Conservation (phyloP, 164 flowering plant genomes). For the Dillenia turbinata region DNA sequence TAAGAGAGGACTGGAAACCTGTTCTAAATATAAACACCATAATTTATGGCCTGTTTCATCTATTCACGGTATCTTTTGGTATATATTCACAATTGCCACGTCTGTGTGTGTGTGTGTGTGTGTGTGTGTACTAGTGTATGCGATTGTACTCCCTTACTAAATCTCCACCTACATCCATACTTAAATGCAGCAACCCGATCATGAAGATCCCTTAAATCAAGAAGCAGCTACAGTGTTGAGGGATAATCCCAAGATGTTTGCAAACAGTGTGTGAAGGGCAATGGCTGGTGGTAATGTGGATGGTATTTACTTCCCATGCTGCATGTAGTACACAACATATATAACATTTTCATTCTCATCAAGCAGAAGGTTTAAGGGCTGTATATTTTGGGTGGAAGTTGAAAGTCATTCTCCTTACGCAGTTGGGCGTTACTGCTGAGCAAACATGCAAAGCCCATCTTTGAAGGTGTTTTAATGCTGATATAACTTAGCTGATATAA, state of each 20-base stretch:
- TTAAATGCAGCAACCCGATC: conserved; percentile 58
- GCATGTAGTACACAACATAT: conserved; percentile 25
- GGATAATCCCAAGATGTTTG: conserved; percentile 68
- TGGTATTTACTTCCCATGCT: conserved; percentile 48
- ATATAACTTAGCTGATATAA: no score
- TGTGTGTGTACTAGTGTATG: not conserved
- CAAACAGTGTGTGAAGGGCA: conserved; percentile 64
- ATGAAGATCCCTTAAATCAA: conserved; percentile 75
- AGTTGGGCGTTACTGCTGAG: no score
- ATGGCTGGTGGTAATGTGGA: conserved; percentile 78
- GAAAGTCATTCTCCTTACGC: no score
- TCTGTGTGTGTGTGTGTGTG: not conserved
- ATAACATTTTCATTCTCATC: no score
- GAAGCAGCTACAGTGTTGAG: conserved; percentile 77
- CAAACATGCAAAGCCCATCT: no score
- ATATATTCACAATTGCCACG: not conserved
- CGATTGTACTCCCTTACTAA: not conserved
- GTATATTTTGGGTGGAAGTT: no score
- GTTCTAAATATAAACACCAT: conserved; percentile 70
- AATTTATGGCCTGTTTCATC: conserved; percentile 65
- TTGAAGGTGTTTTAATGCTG: no score
- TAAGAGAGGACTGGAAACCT: conserved; percentile 87
- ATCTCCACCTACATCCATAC: not conserved
- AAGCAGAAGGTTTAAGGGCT: no score
- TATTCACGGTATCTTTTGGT: conserved; percentile 52